phyloP scores from a whole-genome alignment of 441 rosid genomes.

The Brassica balearica region DNA sequence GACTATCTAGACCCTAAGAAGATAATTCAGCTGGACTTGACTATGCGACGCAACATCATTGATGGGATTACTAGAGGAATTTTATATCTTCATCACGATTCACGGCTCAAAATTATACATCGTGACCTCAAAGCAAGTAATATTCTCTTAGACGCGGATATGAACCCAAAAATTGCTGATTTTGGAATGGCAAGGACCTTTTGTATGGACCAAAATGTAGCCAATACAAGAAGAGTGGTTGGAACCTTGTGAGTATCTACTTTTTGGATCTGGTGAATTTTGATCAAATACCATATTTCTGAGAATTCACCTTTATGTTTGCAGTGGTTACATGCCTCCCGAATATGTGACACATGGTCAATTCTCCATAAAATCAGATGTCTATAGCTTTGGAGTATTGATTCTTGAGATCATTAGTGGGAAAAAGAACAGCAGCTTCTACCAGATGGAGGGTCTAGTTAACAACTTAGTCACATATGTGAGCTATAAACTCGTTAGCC shows the following conservation, averaged over 20 bases:
- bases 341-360: constrained; percentile 51
- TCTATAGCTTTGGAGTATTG: constrained; percentile 52
- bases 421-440: constrained; percentile 36
- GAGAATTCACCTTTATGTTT: neutral
- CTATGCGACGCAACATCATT: constrained; percentile 46
- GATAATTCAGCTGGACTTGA: constrained; percentile 45
- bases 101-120: constrained; percentile 51
- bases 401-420: constrained; percentile 50
- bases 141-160: constrained; percentile 48
- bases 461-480: constrained; percentile 44
- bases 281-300: neutral
- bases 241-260: constrained; percentile 43
- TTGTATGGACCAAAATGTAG: constrained; percentile 36
- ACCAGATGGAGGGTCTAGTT: constrained; percentile 12
- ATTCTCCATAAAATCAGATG: constrained; percentile 51
- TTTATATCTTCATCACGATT: constrained; percentile 33
- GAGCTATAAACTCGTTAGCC: constrained; percentile 12
- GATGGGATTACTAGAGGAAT: constrained; percentile 55
- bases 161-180: constrained; percentile 56
- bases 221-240: constrained; percentile 37
- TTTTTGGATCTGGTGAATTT: neutral
- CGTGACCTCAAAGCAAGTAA: constrained; percentile 62
- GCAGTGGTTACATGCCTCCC: constrained; percentile 54
- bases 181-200: constrained; percentile 49
- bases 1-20: neutral